These are phyloP conservation scores for Termitomyces sp. DNA, from an alignment of 768 basidiomycete species.

Conservation along the genomic window DNA sequence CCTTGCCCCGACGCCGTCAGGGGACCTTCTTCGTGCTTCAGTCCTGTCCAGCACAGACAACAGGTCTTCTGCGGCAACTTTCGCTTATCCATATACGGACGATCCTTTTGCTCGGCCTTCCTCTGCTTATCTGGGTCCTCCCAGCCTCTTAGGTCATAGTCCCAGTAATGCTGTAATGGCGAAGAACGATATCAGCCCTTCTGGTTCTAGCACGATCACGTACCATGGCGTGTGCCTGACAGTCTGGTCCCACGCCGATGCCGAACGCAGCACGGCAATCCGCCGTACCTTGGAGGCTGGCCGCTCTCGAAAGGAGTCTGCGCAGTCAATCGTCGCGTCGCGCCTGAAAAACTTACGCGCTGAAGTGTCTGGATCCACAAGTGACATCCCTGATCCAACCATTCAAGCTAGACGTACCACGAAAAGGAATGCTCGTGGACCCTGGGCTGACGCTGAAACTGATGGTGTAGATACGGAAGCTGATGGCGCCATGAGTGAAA, in stretches of 20 bases:
- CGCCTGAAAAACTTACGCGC: conserved; percentile 63
- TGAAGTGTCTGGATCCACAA: conserved; percentile 40
- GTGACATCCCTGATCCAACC: conserved; percentile 47
- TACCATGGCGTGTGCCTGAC: conserved; percentile 92
- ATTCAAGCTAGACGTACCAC: conserved; percentile 52
- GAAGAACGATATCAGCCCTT: conserved; percentile 25
- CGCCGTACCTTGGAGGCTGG: conserved; percentile 77
- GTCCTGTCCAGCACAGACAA: conserved; percentile 62
- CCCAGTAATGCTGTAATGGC: conserved; percentile 29
- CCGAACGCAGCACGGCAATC: conserved; percentile 79
- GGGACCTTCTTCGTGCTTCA: conserved; percentile 69
- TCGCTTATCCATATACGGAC: conserved; percentile 68
- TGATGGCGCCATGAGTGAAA: conserved; percentile 76
- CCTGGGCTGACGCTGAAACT: conserved; percentile 71
- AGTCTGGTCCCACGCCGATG: conserved; percentile 94
- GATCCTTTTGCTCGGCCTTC: conserved; percentile 80
- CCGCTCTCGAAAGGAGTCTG: conserved; percentile 73
- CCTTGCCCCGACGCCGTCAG: conserved; percentile 67
- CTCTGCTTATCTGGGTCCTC: conserved; percentile 75
- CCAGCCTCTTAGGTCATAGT: conserved; percentile 54
- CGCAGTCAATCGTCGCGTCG: conserved; percentile 64
- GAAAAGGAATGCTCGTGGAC: conserved; percentile 57
- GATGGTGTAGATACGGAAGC: conserved; percentile 72
- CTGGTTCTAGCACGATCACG: conserved; percentile 47
- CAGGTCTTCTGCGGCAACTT: conserved; percentile 64